Evolutionary conservation across 176 grass and related monocot genomes (phyloP), one percentile per base, ranked within the genome.

Genomic region (Coix lacrymajobi): DNA sequence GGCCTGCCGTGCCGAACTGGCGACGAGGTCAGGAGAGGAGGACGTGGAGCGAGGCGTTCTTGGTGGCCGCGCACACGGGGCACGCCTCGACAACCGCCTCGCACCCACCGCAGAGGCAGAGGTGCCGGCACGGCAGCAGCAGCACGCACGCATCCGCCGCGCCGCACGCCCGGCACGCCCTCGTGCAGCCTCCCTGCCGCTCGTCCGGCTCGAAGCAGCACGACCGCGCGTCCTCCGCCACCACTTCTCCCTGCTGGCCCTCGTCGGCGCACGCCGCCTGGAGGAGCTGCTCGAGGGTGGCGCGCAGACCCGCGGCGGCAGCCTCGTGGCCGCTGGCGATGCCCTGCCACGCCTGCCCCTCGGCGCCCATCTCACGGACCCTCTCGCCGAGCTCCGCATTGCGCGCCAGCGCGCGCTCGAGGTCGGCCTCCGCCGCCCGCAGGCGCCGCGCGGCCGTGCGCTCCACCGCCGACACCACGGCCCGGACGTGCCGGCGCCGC

Each of bases 111-210:
- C 93, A 96, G 3, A 92, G 66, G 81, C 93, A 96, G 7, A 96
- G 80, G 71, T 96, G 93, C 76, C 90, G 69, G 84, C 93, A 96
- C 36, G 93, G 93, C 56, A 96, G 76, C 51, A 96, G 66, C 60
- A 96, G 76, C 37, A 92, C 85, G 71, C 76, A 96, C 4, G 74
- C 86, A 17, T 91, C 80, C 36, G 49, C 71, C n/a, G 19, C 72
- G 36, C 90, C 77, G 81, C 93, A 96, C 29, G 34, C 32, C 77
- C 15, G 75, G 82, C 93, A 95, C 61, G 29, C 57, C 39, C 54
- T 58, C 34, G 24, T 26, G 48, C 15, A 15, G 32, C 51, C 12
- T 28, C 12, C n/a, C 1, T 26, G 43, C 19, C 29, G 22, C 0
- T 3, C 0, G 10, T 32, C 51, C 2, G 16, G 30, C 39, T 69